Conservation (phyloP, 2,329 filamentous ascomycete species). For the Neoascochyta sp. region DNA sequence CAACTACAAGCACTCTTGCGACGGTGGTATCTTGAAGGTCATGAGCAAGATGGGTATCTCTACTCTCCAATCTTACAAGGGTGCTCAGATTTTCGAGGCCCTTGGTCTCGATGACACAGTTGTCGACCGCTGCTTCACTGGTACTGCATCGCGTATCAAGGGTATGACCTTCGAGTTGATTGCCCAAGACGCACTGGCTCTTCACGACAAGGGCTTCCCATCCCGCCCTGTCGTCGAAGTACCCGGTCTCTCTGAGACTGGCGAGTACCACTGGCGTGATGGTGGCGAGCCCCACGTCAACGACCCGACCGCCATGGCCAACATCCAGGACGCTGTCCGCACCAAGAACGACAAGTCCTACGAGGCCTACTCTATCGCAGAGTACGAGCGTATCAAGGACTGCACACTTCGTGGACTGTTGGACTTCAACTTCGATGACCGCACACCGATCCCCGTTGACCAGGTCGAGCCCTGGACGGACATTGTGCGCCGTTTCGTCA, state of each 20-base stretch:
- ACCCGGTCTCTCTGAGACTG: conserved; percentile 81
- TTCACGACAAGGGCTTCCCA: conserved; percentile 91
- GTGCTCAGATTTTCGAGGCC: conserved; percentile 95
- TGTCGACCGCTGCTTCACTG: conserved; percentile 90
- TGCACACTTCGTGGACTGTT: conserved; percentile 92
- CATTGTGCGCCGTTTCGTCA: conserved; percentile 93
- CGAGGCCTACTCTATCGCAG: conserved; percentile 87
- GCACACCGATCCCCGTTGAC: conserved; percentile 81
- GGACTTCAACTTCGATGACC: conserved; percentile 92
- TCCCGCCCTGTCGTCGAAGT: conserved; percentile 72
- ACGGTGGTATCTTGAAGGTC: conserved; percentile 94
- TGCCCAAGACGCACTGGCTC: conserved; percentile 87
- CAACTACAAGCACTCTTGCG: conserved; percentile 96
- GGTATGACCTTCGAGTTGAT: conserved; percentile 92
- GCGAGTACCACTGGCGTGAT: conserved; percentile 98
- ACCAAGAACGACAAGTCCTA: conserved; percentile 99
- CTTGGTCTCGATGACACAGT: conserved; percentile 89
- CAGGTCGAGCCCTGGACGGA: conserved; percentile 98
- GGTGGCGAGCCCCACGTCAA: conserved; percentile 94
- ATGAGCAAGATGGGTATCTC: conserved; percentile 99
- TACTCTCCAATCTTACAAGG: conserved; percentile 93
- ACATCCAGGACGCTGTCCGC: conserved; percentile 93
- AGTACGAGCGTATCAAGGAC: conserved; percentile 94
- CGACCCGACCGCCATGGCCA: conserved; percentile 89
- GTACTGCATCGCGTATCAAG: conserved; percentile 89